Evolutionary conservation across 768 basidiomycete genomes (phyloP).

Genomic region (Boletus rex-veris): DNA sequence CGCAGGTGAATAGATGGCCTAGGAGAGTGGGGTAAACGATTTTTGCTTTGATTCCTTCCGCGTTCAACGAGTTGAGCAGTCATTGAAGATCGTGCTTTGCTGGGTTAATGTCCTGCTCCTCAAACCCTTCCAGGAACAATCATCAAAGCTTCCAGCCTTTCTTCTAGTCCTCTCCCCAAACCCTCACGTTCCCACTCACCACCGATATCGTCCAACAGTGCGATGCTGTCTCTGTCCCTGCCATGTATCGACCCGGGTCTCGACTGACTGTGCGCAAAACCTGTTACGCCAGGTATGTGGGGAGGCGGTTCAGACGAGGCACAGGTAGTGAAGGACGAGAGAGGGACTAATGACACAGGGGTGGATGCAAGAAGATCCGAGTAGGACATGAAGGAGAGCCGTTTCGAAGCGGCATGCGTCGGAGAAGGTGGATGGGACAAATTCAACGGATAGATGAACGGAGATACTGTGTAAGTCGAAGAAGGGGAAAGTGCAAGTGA

Average conservation of each 20-base stretch:
- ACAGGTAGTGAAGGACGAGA: slow-evolving; percentile 69
- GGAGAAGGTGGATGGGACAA: slow-evolving; percentile 44
- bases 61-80: neutral
- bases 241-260: slow-evolving; percentile 26
- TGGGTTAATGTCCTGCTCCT: neutral
- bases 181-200: slow-evolving; percentile 90
- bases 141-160: slow-evolving; percentile 66
- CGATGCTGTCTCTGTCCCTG: slow-evolving; percentile 40
- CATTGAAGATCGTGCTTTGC: neutral
- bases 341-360: slow-evolving; percentile 66
- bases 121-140: slow-evolving; percentile 25
- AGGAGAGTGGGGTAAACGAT: neutral
- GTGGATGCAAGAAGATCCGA: slow-evolving; percentile 78
- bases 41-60: slow-evolving; percentile 1
- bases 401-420: slow-evolving; percentile 50
- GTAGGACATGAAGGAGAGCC: slow-evolving; percentile 87
- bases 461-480: slow-evolving; percentile 27
- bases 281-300: slow-evolving; percentile 64
- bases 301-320: slow-evolving; percentile 62
- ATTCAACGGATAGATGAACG: slow-evolving; percentile 21
- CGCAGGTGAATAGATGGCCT: neutral
- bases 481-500: slow-evolving; percentile 19
- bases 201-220: slow-evolving; percentile 59
- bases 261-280: slow-evolving; percentile 34
- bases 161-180: slow-evolving; percentile 76